phyloP scores from a whole-genome alignment of 1,139 yeast species.

The Saccharomyces hybrid region DNA sequence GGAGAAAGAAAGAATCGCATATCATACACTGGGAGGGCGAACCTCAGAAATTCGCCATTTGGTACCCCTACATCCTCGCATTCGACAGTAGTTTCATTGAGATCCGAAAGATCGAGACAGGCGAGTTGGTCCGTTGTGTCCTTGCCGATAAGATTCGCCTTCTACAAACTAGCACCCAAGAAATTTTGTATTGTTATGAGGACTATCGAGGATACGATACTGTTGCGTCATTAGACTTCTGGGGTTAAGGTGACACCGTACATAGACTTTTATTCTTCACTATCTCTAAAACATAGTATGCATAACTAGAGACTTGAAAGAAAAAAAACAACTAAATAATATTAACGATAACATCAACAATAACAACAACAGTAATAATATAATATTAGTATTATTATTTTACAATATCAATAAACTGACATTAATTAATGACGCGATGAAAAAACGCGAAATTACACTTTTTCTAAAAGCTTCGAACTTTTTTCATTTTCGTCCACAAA shows the following conservation, averaged over 20 bases:
- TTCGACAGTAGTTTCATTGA: conserved; percentile 89
- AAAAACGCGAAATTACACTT: conserved; percentile 3
- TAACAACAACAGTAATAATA: neutral
- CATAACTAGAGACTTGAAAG: neutral
- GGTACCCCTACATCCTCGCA: conserved; percentile 87
- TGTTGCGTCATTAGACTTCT: conserved; percentile 84
- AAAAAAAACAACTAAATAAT: neutral
- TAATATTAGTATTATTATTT: neutral
- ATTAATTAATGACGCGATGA: neutral
- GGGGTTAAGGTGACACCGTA: conserved; percentile 38
- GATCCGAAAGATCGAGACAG: conserved; percentile 83
- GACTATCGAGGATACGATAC: conserved; percentile 85
- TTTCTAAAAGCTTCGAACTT: neutral
- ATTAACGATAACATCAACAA: neutral
- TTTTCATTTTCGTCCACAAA: conserved; percentile 1
- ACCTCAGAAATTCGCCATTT: conserved; percentile 85
- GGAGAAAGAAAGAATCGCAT: conserved; percentile 94
- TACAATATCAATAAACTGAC: neutral
- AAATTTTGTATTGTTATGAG: conserved; percentile 88
- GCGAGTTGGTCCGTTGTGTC: conserved; percentile 77
- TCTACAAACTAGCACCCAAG: conserved; percentile 84
- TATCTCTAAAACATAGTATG: neutral
- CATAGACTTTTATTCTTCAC: neutral
- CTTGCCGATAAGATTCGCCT: conserved; percentile 90
- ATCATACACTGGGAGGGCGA: conserved; percentile 94